Base-by-base conservation (phyloP, 1,284 basidiomycete genomes). In the Ceratorhiza oryzae-sativae region DNA sequence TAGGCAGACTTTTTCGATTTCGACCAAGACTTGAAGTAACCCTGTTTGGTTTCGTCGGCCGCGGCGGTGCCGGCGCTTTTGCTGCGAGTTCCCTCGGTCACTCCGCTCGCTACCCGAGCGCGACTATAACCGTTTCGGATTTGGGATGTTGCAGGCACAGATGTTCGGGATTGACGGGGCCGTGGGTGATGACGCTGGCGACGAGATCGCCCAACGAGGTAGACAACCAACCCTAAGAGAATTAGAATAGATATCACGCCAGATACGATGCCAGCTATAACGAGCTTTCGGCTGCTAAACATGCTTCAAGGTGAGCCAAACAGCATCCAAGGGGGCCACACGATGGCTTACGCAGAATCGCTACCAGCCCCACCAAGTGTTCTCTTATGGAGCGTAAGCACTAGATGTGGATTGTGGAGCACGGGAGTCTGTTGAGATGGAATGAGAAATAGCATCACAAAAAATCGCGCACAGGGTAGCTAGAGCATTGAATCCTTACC, bases 91-190 rank as follows among this genome's bases (percentile, higher is more conserved):
- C 36, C 27, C 30, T 32, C 51, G 8, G 65, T 68, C 12, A 25
- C 27, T 15, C 41, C 27, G 53, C 65, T 68, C 23, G 27, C 41
- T 2, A 15, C 15, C 45, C 65, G 41, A 13, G 65, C 41, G 2
- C 65, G 65, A 46, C n/a, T 56, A n/a, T 68, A 68, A 10, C 65
- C 53, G 41, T 68, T 68, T 42, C 51, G 49, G 13, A 68, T 68
- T 2, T 18, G 49, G 10, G 65, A 68, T 18, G 65, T 36, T 2
- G 51, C 51, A 2, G 65, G 51, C 6, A 68, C 65, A 32, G 65
- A 68, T 39, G 55, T 23, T 12, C 65, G 65, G 39, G 36, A 41
- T 56, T 25, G 62, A 13, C 34, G 48, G 2, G n/a, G 41, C 1
- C 10, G 46, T 3, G 18, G 32, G 23, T 51, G 46, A n/a, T 55